Evolutionary conservation across 2,329 filamentous ascomycete genomes (phyloP), one percentile per base, ranked within the genome.

Genomic region (Penicillium sp.): DNA sequence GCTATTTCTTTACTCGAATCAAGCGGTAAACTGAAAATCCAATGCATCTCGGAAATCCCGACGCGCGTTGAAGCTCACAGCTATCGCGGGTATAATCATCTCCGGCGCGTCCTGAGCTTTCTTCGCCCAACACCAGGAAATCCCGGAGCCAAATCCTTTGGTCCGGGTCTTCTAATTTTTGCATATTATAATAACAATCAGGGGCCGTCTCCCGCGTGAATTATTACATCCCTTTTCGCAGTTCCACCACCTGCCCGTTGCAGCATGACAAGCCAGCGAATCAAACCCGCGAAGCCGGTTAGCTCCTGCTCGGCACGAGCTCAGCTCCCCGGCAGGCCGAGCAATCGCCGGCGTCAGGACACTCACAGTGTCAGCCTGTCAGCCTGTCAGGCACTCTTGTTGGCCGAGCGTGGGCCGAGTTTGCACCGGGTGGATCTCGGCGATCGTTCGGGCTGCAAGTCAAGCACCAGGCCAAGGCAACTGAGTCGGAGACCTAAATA

Each of bases 401-500:
- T 40, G 36, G 3, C 61, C 61, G 60, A 63, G 36, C 18, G 11
- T 37, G 10, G 4, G 33, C 64, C 64, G 64, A 66, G 36, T 35
- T 61, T 59, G 36, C 19, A 16, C 63, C 64, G 63, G 50, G 50
- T 39, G 51, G 36, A 56, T 40, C 1, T 50, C 64, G 64, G 63
- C 18, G 41, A 19, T 54, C 37, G 41, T 33, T 58, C 55, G 55
- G 55, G 33, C 35, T 24, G 13, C 31, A 16, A n/a, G 36, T 14
- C 18, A 13, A 18, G 24, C 10, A 55, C 22, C 7, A n/a, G 24
- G 2, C n/a, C 10, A 27, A 7, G 9, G 19, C 16, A 37, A 19
- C 27, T 43, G 18, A 22, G 41, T 35, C 16, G 24, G 43, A 31
- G 19, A 16, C 53, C 6, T 55, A 56, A 56, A 50, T 41, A 50